phyloP scores from a whole-genome alignment of 345 rosid genomes.

The Psidium friedrichsthalianum region DNA sequence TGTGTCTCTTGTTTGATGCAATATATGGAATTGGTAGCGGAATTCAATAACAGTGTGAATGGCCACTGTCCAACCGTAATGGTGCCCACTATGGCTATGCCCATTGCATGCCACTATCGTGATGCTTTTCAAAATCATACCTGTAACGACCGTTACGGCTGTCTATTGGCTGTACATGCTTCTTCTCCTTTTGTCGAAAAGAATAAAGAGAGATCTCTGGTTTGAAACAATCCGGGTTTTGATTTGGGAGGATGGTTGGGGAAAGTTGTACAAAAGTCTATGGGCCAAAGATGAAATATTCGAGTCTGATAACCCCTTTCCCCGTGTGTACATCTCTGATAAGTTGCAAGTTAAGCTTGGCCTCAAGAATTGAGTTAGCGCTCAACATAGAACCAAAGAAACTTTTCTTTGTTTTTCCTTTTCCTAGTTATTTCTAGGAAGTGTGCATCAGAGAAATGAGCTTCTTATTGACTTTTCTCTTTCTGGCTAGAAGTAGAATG shows the following conservation, averaged over 20 bases:
- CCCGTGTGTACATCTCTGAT: neutral
- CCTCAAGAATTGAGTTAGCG: neutral
- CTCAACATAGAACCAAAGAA: neutral
- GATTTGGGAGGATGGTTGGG: neutral
- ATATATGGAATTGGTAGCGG: neutral
- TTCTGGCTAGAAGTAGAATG: neutral
- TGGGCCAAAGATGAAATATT: neutral
- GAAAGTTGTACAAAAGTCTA: neutral
- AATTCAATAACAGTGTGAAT: neutral
- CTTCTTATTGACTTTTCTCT: neutral
- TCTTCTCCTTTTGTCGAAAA: neutral
- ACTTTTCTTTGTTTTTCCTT: neutral
- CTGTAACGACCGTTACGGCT: neutral
- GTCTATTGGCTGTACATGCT: neutral
- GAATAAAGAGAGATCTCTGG: neutral
- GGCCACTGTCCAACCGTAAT: neutral
- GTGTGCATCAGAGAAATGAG: neutral
- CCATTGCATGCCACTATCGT: neutral
- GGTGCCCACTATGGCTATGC: neutral
- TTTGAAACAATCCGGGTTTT: neutral
- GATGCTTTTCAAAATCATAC: neutral
- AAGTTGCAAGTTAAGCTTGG: neutral
- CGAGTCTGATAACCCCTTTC: neutral
- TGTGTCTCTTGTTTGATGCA: neutral
- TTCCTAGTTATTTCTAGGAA: neutral